Conservation (phyloP, 192 early-diverging fungal genomes). For the Coemansia sp. region DNA sequence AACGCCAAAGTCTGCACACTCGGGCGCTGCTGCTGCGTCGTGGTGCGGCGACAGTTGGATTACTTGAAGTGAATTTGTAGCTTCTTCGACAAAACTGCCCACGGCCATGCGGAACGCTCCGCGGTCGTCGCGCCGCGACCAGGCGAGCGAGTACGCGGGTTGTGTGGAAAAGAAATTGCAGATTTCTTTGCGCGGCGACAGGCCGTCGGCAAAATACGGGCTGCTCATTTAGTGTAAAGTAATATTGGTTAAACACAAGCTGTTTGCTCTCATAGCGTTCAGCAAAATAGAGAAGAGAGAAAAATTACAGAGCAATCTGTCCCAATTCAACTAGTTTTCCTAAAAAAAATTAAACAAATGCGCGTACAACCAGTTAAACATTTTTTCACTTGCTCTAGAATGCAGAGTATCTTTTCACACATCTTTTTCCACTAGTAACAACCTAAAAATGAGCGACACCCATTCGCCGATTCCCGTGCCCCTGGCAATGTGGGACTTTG, state of each 20-base stretch:
- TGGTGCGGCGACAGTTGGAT: conserved; percentile 53
- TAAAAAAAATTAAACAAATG: not conserved
- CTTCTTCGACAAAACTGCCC: conserved; percentile 76
- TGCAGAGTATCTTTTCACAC: no score
- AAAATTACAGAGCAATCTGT: not conserved
- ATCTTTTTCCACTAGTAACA: no score
- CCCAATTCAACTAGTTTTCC: no score
- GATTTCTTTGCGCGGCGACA: conserved; percentile 67
- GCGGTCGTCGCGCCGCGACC: conserved; percentile 62
- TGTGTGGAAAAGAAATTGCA: conserved; percentile 80
- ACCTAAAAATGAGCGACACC: no score
- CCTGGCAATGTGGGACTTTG: conserved; percentile 93
- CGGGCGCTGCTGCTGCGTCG: conserved; percentile 35
- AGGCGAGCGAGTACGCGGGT: conserved; percentile 86
- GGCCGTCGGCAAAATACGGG: conserved; percentile 45
- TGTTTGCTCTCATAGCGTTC: not conserved
- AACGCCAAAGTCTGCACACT: conserved; percentile 66
- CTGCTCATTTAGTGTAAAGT: conserved; percentile 36
- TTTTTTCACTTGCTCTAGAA: not conserved
- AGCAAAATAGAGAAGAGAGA: conserved; percentile 2
- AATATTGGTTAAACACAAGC: not conserved
- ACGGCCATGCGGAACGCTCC: conserved; percentile 77
- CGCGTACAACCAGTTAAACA: not conserved
- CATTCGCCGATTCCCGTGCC: conserved; percentile 44
- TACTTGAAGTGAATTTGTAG: conserved; percentile 60